Percentiles rank a stretch among this genome's conserved stretches.
These are phyloP conservation scores for Lasiosphaeria miniovina DNA, from an alignment of 495 filamentous ascomycete species.

Conservation along the genomic window DNA sequence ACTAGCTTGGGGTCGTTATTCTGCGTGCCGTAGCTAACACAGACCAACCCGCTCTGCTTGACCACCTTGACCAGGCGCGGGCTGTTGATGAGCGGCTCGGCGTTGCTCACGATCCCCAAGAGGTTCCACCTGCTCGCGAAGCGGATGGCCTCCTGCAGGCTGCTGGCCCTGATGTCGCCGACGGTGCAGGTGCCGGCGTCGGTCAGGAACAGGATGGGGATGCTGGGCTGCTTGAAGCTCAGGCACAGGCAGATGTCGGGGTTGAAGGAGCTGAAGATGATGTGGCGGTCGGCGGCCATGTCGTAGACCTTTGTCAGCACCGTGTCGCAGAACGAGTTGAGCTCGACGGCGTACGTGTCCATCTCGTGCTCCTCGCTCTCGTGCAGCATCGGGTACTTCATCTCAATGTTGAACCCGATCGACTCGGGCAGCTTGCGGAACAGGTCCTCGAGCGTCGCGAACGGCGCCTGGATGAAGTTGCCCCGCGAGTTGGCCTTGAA, in stretches of 20 bases:
- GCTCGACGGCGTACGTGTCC: slow-evolving; percentile 94
- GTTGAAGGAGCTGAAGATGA: slow-evolving; percentile 96
- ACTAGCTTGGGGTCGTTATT: slow-evolving; percentile 88
- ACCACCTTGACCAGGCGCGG: slow-evolving; percentile 94
- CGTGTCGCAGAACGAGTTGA: slow-evolving; percentile 96
- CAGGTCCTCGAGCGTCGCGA: slow-evolving; percentile 91
- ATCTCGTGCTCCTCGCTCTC: slow-evolving; percentile 94
- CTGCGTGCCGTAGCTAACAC: slow-evolving; percentile 85
- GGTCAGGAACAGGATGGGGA: slow-evolving; percentile 91
- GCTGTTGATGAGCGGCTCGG: slow-evolving; percentile 79
- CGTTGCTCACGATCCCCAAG: slow-evolving; percentile 81
- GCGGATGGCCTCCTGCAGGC: slow-evolving; percentile 89
- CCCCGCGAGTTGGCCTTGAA: slow-evolving; percentile 96
- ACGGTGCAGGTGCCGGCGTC: slow-evolving; percentile 75
- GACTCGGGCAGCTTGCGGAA: slow-evolving; percentile 76
- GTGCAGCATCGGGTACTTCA: slow-evolving; percentile 98
- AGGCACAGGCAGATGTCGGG: slow-evolving; percentile 92
- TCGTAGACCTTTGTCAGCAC: slow-evolving; percentile 83
- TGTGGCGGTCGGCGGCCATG: slow-evolving; percentile 64
- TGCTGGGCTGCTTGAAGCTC: slow-evolving; percentile 92
- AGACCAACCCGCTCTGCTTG: slow-evolving; percentile 89
- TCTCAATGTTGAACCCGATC: slow-evolving; percentile 96
- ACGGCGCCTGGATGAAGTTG: slow-evolving; percentile 88
- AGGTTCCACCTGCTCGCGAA: slow-evolving; percentile 95
- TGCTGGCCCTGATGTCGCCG: slow-evolving; percentile 87